phyloP scores from a whole-genome alignment of 805 yeast genomes.

The Kuraishia hungarica region DNA sequence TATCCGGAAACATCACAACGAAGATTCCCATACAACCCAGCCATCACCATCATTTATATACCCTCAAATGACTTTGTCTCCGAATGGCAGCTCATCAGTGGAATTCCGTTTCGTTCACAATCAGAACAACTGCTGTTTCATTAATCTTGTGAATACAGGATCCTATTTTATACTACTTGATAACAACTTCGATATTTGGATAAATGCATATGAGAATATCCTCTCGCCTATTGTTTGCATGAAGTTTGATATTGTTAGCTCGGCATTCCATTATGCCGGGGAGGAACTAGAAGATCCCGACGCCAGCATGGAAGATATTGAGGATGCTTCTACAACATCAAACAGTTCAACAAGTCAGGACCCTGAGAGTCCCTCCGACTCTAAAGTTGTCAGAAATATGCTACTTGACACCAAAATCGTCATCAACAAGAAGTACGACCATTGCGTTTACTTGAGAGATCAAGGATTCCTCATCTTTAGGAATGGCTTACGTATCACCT shows the following conservation, averaged over 20 bases:
- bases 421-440: constrained; percentile 1
- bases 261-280: neutral
- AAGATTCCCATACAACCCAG: neutral
- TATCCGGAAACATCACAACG: neutral
- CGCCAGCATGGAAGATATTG: neutral
- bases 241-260: neutral
- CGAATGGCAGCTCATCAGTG: neutral
- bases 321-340: neutral
- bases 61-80: constrained; percentile 1
- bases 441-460: neutral
- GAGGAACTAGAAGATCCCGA: neutral
- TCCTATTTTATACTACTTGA: constrained; percentile 1
- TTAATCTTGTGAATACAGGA: neutral
- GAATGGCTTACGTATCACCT: constrained; percentile 1
- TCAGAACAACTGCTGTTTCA: neutral
- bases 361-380: neutral
- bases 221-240: constrained; percentile 3
- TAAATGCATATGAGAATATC: constrained; percentile 1
- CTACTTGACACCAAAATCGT: neutral
- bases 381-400: neutral
- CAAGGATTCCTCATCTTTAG: constrained; percentile 2
- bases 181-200: constrained; percentile 2
- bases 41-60: neutral
- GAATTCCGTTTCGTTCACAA: constrained; percentile 2
- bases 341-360: neutral